Evolutionary conservation across 768 basidiomycete genomes (phyloP), one percentile per base, ranked within the genome.

Genomic region (Tricholoma matsutake): DNA sequence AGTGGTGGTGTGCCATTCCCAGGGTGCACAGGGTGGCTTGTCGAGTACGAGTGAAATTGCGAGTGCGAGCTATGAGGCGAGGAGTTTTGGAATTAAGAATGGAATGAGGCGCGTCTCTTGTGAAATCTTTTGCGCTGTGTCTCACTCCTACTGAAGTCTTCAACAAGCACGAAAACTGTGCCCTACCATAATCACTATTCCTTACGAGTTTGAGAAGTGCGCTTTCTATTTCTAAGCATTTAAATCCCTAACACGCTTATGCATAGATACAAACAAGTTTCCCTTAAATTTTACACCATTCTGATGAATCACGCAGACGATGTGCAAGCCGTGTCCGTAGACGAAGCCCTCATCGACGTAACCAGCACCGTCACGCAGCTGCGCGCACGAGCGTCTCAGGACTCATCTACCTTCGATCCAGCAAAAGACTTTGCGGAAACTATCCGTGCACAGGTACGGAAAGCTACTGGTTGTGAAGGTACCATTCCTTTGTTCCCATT

Each of bases 1-100:
- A 0, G 87, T 90, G 8, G 95, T 96, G 0, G 97, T 99, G 0
- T 99, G 97, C 68, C 97, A 99, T 74, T 94, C 95, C 7, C 92
- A 94, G 68, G 88, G 88, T 0, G 75, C 71, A 2, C 86, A 87
- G 64, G 91, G 88, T 3, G 89, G 89, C 6, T 75, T 73, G 22
- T 83, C 86, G 9, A 94, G 91, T 58, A 98, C 96, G 34, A 96
- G 94, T 65, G 96, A 98, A 72, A 91, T 99, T 62, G 95, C 97
- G 0, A 94, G 92, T 67, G 85, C 92, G 9, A 96, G 93, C 69
- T 99, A 99, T 67, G 96, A 98, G 69, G 96, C 97, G 0, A 80
- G 97, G 52, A 79, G 78, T 32, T 91, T 88, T 70, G 96, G 96
- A 0, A 84, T 99, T 54, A 88, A 85, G 77, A 94, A 95, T 63